Evolutionary conservation across 2,329 filamentous ascomycete genomes (phyloP).

Genomic region (Colletotrichum sp.): DNA sequence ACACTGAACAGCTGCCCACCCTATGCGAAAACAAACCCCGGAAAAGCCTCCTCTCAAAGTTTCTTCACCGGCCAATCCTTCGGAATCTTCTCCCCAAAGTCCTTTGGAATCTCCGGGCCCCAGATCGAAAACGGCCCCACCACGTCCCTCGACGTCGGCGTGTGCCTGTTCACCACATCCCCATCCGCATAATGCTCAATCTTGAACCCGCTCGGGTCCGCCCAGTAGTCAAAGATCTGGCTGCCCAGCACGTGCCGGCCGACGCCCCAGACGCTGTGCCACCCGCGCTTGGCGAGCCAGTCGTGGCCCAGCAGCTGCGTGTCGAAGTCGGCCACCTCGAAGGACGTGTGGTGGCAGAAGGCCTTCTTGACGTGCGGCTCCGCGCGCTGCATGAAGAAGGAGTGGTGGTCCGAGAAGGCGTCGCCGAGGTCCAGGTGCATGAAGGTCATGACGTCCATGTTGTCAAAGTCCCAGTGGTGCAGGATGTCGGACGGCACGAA

Average conservation of each 20-base stretch:
- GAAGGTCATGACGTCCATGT: conserved; percentile 44
- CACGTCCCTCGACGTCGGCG: conserved; percentile 29
- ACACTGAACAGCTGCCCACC: neutral
- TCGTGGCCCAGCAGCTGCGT: conserved; percentile 65
- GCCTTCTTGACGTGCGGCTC: conserved; percentile 11
- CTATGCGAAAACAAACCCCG: too few species aligned
- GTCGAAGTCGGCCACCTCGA: conserved; percentile 64
- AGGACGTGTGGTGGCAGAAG: conserved; percentile 29
- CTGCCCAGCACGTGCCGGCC: conserved; percentile 64
- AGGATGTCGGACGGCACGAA: conserved; percentile 40
- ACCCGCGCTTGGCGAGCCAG: conserved; percentile 59
- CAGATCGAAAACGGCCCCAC: conserved; percentile 11
- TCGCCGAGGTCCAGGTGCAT: conserved; percentile 58
- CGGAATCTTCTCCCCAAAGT: neutral
- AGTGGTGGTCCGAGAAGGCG: conserved; percentile 58
- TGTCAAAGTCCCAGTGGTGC: conserved; percentile 2
- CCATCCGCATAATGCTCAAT: conserved; percentile 68
- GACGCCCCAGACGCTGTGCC: conserved; percentile 63
- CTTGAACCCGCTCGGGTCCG: conserved; percentile 57
- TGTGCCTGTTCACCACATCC: conserved; percentile 61
- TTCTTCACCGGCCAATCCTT: neutral
- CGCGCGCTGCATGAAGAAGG: conserved; percentile 51
- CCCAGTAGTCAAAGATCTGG: conserved; percentile 71
- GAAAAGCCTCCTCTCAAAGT: neutral
- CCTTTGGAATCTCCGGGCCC: conserved; percentile 24